Evolutionary conservation across 176 grass and related monocot genomes (phyloP).

Genomic region (Ensete glaucum): DNA sequence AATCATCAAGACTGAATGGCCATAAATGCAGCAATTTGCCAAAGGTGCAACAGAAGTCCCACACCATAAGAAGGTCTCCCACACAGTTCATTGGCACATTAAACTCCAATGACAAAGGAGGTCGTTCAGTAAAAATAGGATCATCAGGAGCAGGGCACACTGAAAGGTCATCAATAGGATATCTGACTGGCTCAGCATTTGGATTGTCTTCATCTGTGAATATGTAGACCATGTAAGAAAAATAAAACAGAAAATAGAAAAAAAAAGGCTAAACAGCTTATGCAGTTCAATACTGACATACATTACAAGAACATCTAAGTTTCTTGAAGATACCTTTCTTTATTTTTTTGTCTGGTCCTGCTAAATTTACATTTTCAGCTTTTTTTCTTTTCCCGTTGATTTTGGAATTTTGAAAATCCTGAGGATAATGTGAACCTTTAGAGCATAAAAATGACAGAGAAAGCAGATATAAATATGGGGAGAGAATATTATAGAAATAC

Average conservation of each 20-base stretch:
- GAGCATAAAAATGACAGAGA: constrained; percentile 15
- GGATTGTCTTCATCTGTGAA: constrained; percentile 36
- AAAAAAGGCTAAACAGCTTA: not conserved
- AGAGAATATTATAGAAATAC: constrained; percentile 16
- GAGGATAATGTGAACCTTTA: constrained; percentile 15
- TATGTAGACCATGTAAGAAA: not conserved
- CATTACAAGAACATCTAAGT: constrained; percentile 9
- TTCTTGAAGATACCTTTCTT: constrained; percentile 32
- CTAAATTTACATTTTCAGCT: constrained; percentile 32
- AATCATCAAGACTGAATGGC: constrained; percentile 73
- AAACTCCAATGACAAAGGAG: constrained; percentile 49
- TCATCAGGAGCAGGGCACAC: constrained; percentile 44
- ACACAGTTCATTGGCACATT: constrained; percentile 63
- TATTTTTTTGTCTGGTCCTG: constrained; percentile 27
- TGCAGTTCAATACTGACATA: not conserved
- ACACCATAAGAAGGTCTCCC: constrained; percentile 76
- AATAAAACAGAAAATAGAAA: not conserved
- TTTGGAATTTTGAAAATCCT: constrained; percentile 42
- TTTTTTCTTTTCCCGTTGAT: constrained; percentile 36
- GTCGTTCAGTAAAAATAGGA: constrained; percentile 38
- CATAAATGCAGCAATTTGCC: constrained; percentile 55
- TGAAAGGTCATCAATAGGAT: constrained; percentile 87
- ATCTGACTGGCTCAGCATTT: constrained; percentile 25
- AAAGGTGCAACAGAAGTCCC: constrained; percentile 74
- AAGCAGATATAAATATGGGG: constrained; percentile 6